A percentile compares a stretch with the other conserved stretches of the same genome.
Evolutionary conservation across 1,284 basidiomycete genomes (phyloP).

Genomic region (Microbotryum scabiosae): DNA sequence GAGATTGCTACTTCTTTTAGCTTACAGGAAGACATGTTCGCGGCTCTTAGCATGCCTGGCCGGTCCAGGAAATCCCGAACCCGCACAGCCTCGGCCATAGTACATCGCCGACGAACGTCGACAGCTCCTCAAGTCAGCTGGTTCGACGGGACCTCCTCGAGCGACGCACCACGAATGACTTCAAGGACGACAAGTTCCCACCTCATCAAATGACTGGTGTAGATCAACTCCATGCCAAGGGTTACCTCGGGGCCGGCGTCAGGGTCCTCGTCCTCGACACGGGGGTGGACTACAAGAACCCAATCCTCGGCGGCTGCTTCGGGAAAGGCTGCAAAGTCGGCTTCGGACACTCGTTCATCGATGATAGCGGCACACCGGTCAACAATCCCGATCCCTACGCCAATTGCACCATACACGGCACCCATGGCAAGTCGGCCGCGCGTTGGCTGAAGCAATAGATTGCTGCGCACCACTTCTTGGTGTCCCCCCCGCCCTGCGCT

Average conservation of each 20-base stretch:
- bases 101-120: neutral
- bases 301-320: conserved; percentile 55
- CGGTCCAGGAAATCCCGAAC: neutral
- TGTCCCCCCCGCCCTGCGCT: neutral
- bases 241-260: conserved; percentile 21
- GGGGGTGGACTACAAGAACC: conserved; percentile 40
- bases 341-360: conserved; percentile 52
- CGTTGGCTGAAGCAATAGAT: neutral
- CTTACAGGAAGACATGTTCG: too few relatives aligned
- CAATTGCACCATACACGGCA: conserved; percentile 3
- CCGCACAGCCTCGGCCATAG: conserved; percentile 1
- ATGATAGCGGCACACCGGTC: conserved; percentile 22
- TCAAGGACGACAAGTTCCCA: conserved; percentile 51
- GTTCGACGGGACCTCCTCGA: neutral
- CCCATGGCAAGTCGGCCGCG: conserved; percentile 12
- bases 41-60: neutral
- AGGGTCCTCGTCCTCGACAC: conserved; percentile 28
- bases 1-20: too few relatives aligned
- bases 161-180: conserved; percentile 42
- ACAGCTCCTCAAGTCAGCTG: neutral
- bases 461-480: too few relatives aligned
- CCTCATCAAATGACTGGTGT: conserved; percentile 50
- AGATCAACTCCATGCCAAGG: conserved; percentile 29
- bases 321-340: conserved; percentile 55
- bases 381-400: conserved; percentile 31